Evolutionary conservation across 208 protist genomes (phyloP).

Genomic region (Leptomonas seymouri): DNA sequence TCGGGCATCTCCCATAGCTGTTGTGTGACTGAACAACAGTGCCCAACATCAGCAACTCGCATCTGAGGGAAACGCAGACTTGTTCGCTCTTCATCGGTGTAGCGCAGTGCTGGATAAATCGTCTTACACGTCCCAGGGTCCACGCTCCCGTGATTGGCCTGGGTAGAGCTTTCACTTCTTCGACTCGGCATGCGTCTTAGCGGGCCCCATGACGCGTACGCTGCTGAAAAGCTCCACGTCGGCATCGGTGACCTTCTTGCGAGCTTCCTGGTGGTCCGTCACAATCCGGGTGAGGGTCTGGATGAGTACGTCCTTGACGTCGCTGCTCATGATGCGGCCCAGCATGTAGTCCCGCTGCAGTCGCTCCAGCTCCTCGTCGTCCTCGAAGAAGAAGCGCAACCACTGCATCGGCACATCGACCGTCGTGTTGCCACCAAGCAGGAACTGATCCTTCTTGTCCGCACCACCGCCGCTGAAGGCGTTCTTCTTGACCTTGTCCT

Average conservation of each 20-base stretch:
- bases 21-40: no score
- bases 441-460: conserved; percentile 97
- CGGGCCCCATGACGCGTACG: conserved; percentile 69
- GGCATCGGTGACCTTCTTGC: conserved; percentile 91
- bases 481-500: conserved; percentile 96
- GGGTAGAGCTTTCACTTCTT: neutral
- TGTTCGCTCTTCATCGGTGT: no score
- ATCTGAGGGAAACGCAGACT: no score
- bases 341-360: conserved; percentile 91
- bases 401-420: conserved; percentile 98
- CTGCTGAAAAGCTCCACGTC: conserved; percentile 73
- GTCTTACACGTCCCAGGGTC: no score
- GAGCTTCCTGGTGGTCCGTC: conserved; percentile 87
- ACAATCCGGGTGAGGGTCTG: conserved; percentile 89
- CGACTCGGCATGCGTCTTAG: conserved; percentile 36
- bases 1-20: no score
- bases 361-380: conserved; percentile 93
- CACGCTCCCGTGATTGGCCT: neutral
- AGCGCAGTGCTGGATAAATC: no score
- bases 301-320: conserved; percentile 97
- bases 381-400: conserved; percentile 98
- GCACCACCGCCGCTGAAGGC: conserved; percentile 98
- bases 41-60: no score
- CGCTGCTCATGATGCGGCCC: conserved; percentile 96
- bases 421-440: conserved; percentile 93